Percentiles rank a stretch among this genome's conserved stretches.
phyloP scores from a whole-genome alignment of 1,284 basidiomycete genomes.

The Tilletia horrida region DNA sequence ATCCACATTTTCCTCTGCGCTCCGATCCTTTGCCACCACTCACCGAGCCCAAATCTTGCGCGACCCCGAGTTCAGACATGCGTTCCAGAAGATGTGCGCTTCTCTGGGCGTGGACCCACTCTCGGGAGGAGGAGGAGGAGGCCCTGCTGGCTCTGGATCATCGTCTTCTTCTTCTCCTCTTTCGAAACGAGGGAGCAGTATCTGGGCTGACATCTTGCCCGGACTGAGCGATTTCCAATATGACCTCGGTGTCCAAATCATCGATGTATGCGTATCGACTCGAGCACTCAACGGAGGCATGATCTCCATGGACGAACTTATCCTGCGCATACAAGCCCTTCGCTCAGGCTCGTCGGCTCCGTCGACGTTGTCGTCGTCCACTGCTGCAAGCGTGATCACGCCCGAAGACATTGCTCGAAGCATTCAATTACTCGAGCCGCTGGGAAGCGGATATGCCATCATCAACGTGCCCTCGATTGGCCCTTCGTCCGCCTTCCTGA shows the following conservation, averaged over 20 bases:
- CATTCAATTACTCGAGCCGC: conserved; percentile 79
- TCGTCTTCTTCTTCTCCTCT: background rate
- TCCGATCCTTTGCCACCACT: conserved; percentile 74
- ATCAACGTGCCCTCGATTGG: conserved; percentile 64
- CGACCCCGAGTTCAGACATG: conserved; percentile 83
- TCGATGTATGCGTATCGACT: conserved; percentile 89
- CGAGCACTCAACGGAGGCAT: conserved; percentile 84
- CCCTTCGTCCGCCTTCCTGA: background rate
- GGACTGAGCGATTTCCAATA: conserved; percentile 89
- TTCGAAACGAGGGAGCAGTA: conserved; percentile 63
- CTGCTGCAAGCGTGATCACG: conserved; percentile 58
- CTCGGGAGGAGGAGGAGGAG: conserved; percentile 15
- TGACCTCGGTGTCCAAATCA: conserved; percentile 92
- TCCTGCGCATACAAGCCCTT: conserved; percentile 72
- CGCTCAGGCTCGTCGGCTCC: conserved; percentile 60
- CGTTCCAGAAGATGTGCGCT: conserved; percentile 93
- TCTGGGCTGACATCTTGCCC: conserved; percentile 72
- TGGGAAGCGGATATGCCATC: conserved; percentile 84
- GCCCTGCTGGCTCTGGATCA: conserved; percentile 23
- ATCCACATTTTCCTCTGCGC: conserved; percentile 73
- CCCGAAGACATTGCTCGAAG: conserved; percentile 80
- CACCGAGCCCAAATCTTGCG: conserved; percentile 79
- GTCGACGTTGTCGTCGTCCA: conserved; percentile 1
- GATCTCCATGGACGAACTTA: conserved; percentile 80
- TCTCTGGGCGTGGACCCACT: conserved; percentile 93